These are phyloP conservation scores for Triglochin maritima DNA, from an alignment of 106 monocot genomes.

Conservation along the genomic window DNA sequence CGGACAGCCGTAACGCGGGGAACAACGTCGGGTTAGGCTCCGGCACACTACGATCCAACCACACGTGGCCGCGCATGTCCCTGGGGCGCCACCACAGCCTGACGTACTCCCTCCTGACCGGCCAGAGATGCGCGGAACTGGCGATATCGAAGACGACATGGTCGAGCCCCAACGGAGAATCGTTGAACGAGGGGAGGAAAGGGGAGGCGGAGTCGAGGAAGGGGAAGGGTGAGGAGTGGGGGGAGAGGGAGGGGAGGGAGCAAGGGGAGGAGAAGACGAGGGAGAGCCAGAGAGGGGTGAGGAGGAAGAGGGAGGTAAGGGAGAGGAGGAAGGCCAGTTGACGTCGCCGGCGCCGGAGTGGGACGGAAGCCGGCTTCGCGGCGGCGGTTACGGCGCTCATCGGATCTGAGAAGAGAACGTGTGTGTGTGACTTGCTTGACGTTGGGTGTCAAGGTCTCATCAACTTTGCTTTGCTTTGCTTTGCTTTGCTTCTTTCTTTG, in stretches of 20 bases:
- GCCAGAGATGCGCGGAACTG: conserved; percentile 65
- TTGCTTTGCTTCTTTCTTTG: background rate
- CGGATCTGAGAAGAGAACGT: background rate
- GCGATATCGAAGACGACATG: conserved; percentile 86
- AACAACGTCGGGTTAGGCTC: conserved; percentile 10
- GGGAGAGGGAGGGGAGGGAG: conserved; percentile 5
- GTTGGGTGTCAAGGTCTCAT: background rate
- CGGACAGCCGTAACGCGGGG: conserved; percentile 62
- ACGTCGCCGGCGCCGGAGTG: conserved; percentile 13
- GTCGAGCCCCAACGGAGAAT: conserved; percentile 21
- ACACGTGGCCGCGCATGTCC: conserved; percentile 71
- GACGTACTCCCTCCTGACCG: conserved; percentile 53
- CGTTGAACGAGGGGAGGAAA: background rate
- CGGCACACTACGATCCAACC: conserved; percentile 34
- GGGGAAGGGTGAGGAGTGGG: conserved; percentile 1
- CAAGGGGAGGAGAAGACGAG: conserved; percentile 23
- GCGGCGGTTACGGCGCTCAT: background rate
- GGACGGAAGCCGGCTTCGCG: conserved; percentile 3
- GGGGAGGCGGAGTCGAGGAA: conserved; percentile 1
- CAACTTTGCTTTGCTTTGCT: background rate
- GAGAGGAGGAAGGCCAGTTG: conserved; percentile 8
- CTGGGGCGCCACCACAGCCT: conserved; percentile 71
- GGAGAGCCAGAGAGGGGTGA: conserved; percentile 30
- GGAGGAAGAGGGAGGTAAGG: conserved; percentile 23
- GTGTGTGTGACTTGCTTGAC: background rate